Evolutionary conservation across 106 monocot species (phyloP), one percentile per base, ranked within the genome.

Genomic region (Acanthochlamys bracteata): DNA sequence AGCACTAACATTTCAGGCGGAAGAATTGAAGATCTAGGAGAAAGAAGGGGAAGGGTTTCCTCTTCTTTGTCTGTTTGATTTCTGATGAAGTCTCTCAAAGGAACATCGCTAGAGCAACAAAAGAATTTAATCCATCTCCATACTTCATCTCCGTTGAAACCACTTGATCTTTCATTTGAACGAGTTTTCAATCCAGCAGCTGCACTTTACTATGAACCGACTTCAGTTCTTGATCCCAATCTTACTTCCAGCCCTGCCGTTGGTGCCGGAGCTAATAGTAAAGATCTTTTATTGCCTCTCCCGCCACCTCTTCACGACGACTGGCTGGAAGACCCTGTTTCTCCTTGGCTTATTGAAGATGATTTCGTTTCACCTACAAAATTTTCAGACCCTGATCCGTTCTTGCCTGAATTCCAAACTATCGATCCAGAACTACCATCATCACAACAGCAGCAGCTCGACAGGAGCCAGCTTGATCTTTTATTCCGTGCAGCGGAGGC

Each of bases 221-320:
- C 89, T 11, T 90, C 89, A 11, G 85, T 89, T 39, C 84, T 89
- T n/a, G 89, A 89, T 43, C 79, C 81, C 27, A 75, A 74, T 56
- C 78, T 82, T 63, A 84, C 76, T 25, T 83, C 83, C 43, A 80
- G 80, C 66, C 79, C 86, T 33, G 70, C 82, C 26, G 23, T 54
- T 10, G 76, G 71, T 24, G 63, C 58, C 53, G 19, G 60, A 15
- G 46, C 27, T 39, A 33, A 33, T 33, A 54, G 20, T 47, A 16
- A 20, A 45, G 68, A 58, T 6, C 33, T 33, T 33, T 33, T 33
- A 6, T 33, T 33, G 6, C 17, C 40, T 7, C 11, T 68, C 11
- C 42, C 46, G 26, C 4, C 51, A 3, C 51, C 9, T 13, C 51
- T 51, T 19, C 51, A 42, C 22, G 74, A 74, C 64, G 80, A 77